Evolutionary conservation across 805 yeast genomes (phyloP), one percentile per base, ranked within the genome.

Genomic region (Blastobotrys americana): DNA sequence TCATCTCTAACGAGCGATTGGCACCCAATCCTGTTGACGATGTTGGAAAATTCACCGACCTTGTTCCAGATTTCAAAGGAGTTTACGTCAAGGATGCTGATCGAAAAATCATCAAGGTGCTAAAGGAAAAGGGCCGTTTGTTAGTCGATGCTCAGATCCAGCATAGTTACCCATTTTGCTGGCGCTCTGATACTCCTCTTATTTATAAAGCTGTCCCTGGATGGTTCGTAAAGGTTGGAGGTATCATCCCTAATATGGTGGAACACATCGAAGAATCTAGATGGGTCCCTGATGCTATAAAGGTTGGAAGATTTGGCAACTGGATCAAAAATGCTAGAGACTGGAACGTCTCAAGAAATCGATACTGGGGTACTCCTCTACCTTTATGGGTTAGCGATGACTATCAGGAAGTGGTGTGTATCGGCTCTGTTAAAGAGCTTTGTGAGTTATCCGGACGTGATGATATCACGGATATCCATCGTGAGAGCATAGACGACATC

Each of bases 281-380:
- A 65, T 93, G 99, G 99, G 97, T 93, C 55, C 99, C 99, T 51
- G 70, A 69, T 47, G 76, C 72, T 57, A 84, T 93, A 60, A 87
- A 88, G 69, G 97, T 89, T 56, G 93, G 93, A 69, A 80, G 99
- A 68, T 93, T 93, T 61, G 78, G 95, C 41, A 90, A 90, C 73
- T 93, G 99, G 99, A 84, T 93, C 65, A 87, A 93, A 56, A 90
- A 89, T 60, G 98, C 99, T 42, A 85, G 99, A 68, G 99, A 93
- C 69, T 93, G 99, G 99, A 93, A 93, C 64, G 77, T 93, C 52
- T 88, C 97, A 20, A 84, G 99, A 77, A 90, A 90, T 74, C 78
- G 99, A 69, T 93, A 93, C 70, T 93, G 99, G 99, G 99, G 99
- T 72, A 93, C 97, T 23, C 99, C 99, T 49, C 80, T 93, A 57